Percentiles rank a stretch among this genome's conserved stretches.
Conservation (phyloP, 495 filamentous ascomycete genomes). For the Parathielavia appendiculata region DNA sequence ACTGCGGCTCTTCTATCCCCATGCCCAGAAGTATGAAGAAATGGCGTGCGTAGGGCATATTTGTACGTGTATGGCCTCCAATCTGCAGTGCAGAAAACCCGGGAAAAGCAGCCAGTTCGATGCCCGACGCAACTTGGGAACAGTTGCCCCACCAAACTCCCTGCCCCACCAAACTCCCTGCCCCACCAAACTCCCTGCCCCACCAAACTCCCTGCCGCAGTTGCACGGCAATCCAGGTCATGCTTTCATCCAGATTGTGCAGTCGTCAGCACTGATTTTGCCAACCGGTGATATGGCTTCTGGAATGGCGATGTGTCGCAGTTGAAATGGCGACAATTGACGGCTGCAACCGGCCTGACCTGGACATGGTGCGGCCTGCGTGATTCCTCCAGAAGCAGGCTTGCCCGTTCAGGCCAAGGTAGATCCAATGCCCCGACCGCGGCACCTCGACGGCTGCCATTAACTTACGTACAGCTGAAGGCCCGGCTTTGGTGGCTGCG, state of each 20-base stretch:
- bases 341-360: background rate
- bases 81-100: too few species aligned
- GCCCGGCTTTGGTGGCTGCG: slow-evolving; percentile 1
- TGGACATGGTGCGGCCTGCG: background rate
- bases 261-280: slow-evolving; percentile 25
- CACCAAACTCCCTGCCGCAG: background rate
- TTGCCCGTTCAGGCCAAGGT: slow-evolving; percentile 6
- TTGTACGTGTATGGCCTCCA: too few species aligned
- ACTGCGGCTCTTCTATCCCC: too few species aligned
- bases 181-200: background rate
- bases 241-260: slow-evolving; percentile 28
- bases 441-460: background rate
- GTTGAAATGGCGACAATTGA: background rate
- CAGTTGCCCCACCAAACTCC: background rate
- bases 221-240: background rate
- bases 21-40: too few species aligned
- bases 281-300: background rate
- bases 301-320: background rate
- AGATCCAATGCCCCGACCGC: background rate
- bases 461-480: background rate
- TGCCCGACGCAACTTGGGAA: background rate
- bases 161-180: too few species aligned
- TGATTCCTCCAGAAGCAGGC: slow-evolving; percentile 1
- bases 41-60: too few species aligned
- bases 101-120: too few species aligned